phyloP scores from a whole-genome alignment of 1,284 basidiomycete species.

The Phaffia rhodozyma region DNA sequence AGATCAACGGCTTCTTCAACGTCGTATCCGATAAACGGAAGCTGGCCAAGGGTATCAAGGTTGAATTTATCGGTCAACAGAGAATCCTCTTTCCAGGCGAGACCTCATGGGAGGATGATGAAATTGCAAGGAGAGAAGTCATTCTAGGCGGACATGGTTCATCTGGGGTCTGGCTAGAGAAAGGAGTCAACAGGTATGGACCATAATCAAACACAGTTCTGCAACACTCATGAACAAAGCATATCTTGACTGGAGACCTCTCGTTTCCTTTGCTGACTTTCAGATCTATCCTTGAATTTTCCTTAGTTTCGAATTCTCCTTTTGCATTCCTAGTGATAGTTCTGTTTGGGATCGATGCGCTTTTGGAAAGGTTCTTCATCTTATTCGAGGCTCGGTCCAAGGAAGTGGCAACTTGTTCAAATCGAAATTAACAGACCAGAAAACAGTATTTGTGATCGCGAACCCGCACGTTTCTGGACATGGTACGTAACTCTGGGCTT shows the following conservation, averaged over 20 bases:
- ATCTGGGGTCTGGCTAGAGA: neutral
- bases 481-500: neutral
- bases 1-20: conserved; percentile 10
- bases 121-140: neutral
- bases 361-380: neutral
- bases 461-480: neutral
- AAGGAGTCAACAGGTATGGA: conserved; percentile 5
- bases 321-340: neutral
- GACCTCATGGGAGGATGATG: neutral
- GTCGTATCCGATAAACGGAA: neutral
- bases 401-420: conserved; percentile 1
- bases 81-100: neutral
- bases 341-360: neutral
- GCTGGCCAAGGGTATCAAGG: neutral
- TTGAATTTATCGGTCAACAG: neutral
- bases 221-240: neutral
- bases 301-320: conserved; percentile 10
- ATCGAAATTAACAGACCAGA: neutral
- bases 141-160: neutral
- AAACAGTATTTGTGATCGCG: neutral
- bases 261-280: neutral
- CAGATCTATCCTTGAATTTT: neutral
- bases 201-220: too few species aligned
- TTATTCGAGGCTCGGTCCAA: neutral
- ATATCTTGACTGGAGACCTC: too few species aligned